Base-by-base conservation (phyloP, 129 eudicot genomes). In the Flaveria ramosissima region DNA sequence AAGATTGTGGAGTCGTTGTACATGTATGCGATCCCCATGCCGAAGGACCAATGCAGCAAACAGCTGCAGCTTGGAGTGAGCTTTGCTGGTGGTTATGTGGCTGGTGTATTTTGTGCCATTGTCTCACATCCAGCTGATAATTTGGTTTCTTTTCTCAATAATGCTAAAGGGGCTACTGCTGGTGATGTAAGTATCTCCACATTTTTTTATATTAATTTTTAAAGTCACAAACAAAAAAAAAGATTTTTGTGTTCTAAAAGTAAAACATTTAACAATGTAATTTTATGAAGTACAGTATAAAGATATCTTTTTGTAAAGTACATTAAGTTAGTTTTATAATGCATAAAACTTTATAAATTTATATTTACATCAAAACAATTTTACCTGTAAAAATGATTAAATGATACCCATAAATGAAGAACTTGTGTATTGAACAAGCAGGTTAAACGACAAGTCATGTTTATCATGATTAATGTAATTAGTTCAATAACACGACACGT, bases 71-170 rank as follows among this genome's bases (percentile, higher is more conserved):
- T 92, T 74, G 97, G 96, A 71, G 93, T 92, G 69, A 92, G 97
- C 74, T 92, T 92, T 74, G 96, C 91, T 16, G 97, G 97, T 73
- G 97, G 97, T 81, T 92, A 92, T 45, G 85, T 92, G 9, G 97
- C 97, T 71, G 97, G 97, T 79, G 92, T 92, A 41, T 80, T 92
- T 43, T 92, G 97, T 81, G 96, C 97, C 16, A 71, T 92, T 82
- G 97, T 92, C 30, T 92, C 96, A 12, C 97, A 92, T 77, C 97
- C 97, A 13, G 97, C 97, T 72, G 97, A 92, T 78, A 92, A 92
- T 83, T 88, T 92, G 36, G 97, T 92, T 75, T 92, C 97, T 17
- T 92, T 92, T 80, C 97, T 92, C 79, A 92, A 92, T 87, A 92
- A 89, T 78, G 90, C 97, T 63, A 77, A 85, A 84, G 97, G 97